Evolutionary conservation across 1,284 basidiomycete species (phyloP), one percentile per base, ranked within the genome.

Genomic region (Sporisorium iseilematis-ciliati): DNA sequence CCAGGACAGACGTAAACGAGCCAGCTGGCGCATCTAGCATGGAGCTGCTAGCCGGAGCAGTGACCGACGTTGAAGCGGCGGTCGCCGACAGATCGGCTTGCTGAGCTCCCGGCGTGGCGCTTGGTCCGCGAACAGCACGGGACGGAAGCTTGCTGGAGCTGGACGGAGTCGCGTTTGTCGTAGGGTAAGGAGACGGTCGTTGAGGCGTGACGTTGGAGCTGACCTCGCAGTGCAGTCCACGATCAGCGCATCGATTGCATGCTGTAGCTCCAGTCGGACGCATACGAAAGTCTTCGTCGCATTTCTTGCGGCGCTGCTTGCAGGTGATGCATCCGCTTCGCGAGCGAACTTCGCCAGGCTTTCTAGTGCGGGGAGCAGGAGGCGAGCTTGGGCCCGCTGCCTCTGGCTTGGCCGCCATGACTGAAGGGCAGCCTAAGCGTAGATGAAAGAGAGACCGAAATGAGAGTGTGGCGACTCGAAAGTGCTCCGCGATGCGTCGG

Each of bases 271-370:
- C 77, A 57, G 69, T 70, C 16, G 60, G 53, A 42, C 77, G 67
- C 20, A 66, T 49, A 49, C 74, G 62, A 55, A 75, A 79, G 57
- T 75, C 68, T 41, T 77, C 75, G 26, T 74, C 71, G 43, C 77
- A 79, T 48, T 79, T 79, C 42, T 79, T 79, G 31, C 77, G 75
- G 2, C 77, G 64, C 51, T 70, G 65, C 50, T 76, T 72, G 65
- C 77, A 79, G 18, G 74, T 77, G 23, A 72, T 41, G 52, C 77
- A 79, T 50, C 77, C 77, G 38, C 58, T 71, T 29, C 75, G 66
- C 4, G 75, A 77, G 14, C 77, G 64, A n/a, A 77, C 58, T 45
- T 77, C 75, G 52, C 72, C 72, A n/a, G 69, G 55, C 57, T 64
- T 69, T 42, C 75, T 29, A 31, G 65, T 76, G 14, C 74, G 74